Conservation (phyloP, 2,329 filamentous ascomycete genomes). For the Xylogone sp. region DNA sequence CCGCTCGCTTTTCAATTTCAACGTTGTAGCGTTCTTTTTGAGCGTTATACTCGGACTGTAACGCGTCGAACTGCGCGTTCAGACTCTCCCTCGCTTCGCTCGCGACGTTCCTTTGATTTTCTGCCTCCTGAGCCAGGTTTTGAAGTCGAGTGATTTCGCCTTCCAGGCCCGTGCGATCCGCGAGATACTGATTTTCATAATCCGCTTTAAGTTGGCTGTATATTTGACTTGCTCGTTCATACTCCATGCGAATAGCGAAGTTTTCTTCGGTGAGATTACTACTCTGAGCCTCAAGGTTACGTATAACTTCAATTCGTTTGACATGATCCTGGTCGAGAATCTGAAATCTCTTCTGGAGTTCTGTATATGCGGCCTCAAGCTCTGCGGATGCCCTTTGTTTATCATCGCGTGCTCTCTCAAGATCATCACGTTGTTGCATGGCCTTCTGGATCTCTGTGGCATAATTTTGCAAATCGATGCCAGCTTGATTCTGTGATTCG, state of each 20-base stretch:
- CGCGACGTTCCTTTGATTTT: not conserved
- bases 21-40: not conserved
- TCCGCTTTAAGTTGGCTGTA: not conserved
- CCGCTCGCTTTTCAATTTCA: not conserved
- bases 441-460: not conserved
- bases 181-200: too few species aligned
- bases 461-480: too few species aligned
- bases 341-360: not conserved
- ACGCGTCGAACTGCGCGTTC: not conserved
- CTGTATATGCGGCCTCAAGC: not conserved
- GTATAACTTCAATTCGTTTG: not conserved
- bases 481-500: too few species aligned
- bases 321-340: not conserved
- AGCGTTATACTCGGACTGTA: not conserved
- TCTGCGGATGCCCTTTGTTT: not conserved
- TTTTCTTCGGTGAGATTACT: not conserved
- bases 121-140: too few species aligned
- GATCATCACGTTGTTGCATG: not conserved
- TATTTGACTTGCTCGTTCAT: not conserved
- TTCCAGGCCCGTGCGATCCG: too few species aligned
- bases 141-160: too few species aligned
- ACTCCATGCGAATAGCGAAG: not conserved
- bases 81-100: not conserved
- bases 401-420: not conserved
- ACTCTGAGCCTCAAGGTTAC: not conserved